Base-by-base conservation (phyloP, 306 rosid species). In the Quillaja saponaria region DNA sequence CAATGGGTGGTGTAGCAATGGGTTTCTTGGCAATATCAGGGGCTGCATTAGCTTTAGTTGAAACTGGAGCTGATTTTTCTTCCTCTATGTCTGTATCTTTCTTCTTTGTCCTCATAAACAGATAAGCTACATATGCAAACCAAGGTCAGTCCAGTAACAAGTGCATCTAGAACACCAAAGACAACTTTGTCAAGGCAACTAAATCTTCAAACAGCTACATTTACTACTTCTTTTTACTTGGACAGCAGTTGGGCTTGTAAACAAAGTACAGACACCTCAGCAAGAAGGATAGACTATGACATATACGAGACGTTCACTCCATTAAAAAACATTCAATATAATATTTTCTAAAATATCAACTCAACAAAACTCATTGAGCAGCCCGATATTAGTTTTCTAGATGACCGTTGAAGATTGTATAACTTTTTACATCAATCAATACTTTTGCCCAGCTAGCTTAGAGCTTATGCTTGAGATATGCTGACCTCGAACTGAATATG, bases 81-180 rank as follows among this genome's bases (percentile, higher is more conserved):
- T 76, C 85, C 77, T 68, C 82, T 64, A 39, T 78, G 18, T 34
- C 72, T 3, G 54, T 50, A 20, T 81, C 96, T 80, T 85, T 84
- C 81, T 83, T 86, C 63, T 83, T 87, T 21, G 88, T 83, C 73
- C 96, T 80, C 77, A 53, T 49, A 67, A 89, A 84, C 55, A 84
- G 45, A 62, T 89, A 92, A 70, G 71, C 99, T 92, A 61, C 68
- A 84, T 25, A 25, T 25, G 31, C 4, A 25, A 35, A 71, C 34
- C 68, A 55, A 47, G 48, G 42, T 74, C 61, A 82, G 81, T 69
- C 35, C 34, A 62, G 59, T 57, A 60, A 42, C 49, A 47, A 77
- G 64, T 4, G 31, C 46, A 58, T 49, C 61, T 53, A 49, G 67
- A 63, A 5, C 12, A 55, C 13, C 12, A 58, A 12, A 3, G 15